Percentiles rank a stretch among this genome's conserved stretches.
phyloP scores from a whole-genome alignment of 345 rosid species.

The Rhodamnia argentea region DNA sequence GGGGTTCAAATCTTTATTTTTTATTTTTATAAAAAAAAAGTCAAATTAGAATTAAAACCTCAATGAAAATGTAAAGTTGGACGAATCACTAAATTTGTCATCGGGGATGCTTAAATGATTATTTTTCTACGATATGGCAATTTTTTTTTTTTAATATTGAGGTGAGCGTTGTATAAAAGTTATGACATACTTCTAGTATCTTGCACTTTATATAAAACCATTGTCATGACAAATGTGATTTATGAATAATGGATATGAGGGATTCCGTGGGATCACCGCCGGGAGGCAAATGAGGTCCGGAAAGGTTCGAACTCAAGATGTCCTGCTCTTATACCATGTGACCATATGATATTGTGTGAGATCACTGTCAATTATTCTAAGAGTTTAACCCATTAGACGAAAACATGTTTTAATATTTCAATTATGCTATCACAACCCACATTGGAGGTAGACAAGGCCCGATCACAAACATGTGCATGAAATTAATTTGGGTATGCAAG shows the following conservation, averaged over 20 bases:
- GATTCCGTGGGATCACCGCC: too few relatives aligned
- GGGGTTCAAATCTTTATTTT: not conserved
- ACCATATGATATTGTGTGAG: too few relatives aligned
- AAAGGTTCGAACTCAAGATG: too few relatives aligned
- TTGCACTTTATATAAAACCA: too few relatives aligned
- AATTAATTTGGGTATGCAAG: not conserved
- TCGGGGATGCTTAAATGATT: not conserved
- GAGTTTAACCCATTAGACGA: too few relatives aligned
- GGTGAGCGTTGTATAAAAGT: not conserved
- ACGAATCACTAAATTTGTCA: rapidly evolving
- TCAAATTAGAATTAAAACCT: not conserved
- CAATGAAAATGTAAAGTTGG: not conserved
- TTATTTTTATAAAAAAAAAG: not conserved
- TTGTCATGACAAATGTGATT: not conserved
- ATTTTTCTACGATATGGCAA: not conserved
- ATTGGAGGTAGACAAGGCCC: not conserved
- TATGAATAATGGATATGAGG: not conserved
- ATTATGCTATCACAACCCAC: too few relatives aligned
- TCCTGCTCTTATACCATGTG: too few relatives aligned
- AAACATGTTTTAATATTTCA: too few relatives aligned
- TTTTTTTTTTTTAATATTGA: too few relatives aligned
- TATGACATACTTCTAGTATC: too few relatives aligned
- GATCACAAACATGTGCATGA: not conserved
- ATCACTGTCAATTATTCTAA: too few relatives aligned
- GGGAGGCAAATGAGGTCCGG: too few relatives aligned